These are phyloP conservation scores for Botrytis elliptica DNA, from an alignment of 2,329 filamentous ascomycete species.

Conservation along the genomic window DNA sequence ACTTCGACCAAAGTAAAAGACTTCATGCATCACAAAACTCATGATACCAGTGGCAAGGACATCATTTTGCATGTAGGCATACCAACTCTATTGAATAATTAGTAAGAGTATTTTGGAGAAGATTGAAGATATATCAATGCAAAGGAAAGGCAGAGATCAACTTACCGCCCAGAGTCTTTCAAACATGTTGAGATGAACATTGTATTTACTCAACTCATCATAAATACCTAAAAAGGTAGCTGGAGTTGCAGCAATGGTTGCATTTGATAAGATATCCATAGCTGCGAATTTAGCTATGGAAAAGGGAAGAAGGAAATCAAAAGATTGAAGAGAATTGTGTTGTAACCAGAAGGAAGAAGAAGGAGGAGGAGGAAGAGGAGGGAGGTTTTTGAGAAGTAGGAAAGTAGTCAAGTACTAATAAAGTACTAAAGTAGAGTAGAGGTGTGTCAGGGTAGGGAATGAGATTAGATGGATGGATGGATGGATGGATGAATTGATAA, in stretches of 20 bases:
- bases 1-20: slow-evolving; percentile 86
- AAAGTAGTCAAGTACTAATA: background rate
- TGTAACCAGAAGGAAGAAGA: slow-evolving; percentile 5
- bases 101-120: slow-evolving; percentile 20
- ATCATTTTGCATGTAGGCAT: slow-evolving; percentile 97
- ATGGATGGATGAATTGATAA: background rate
- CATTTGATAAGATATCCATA: slow-evolving; percentile 31
- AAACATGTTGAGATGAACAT: slow-evolving; percentile 75
- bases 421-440: background rate
- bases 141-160: slow-evolving; percentile 29
- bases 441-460: background rate
- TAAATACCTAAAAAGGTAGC: slow-evolving; percentile 54
- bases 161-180: slow-evolving; percentile 86
- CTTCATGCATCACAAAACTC: slow-evolving; percentile 94
- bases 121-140: background rate
- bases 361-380: background rate
- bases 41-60: slow-evolving; percentile 94
- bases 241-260: slow-evolving; percentile 33
- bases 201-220: slow-evolving; percentile 66
- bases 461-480: slow-evolving; percentile 6
- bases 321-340: background rate
- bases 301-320: background rate
- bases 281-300: slow-evolving; percentile 23
- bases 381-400: background rate
- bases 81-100: slow-evolving; percentile 65